Evolutionary conservation across 441 rosid species (phyloP), one percentile per base, ranked within the genome.

Genomic region (Adansonia rubrostipa): DNA sequence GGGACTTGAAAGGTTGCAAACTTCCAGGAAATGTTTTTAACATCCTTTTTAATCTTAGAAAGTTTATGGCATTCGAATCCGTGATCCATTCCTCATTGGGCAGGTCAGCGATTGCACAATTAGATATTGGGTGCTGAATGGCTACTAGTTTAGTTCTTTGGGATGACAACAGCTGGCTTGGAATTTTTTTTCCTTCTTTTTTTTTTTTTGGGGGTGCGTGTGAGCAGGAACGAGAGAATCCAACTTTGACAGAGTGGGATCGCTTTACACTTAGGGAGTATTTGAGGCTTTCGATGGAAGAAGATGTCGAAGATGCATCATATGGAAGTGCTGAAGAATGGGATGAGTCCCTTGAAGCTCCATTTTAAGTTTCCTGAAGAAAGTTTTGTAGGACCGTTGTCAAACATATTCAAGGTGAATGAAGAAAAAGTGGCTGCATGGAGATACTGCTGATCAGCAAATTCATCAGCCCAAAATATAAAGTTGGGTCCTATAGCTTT

Each of bases 291-390:
- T 86, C 90, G 24, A 87, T 87, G 92, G 90, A 87, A 78, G 90
- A 87, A 84, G 93, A 90, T 81, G 93, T 86, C 19, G 91, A 88
- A 62, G 87, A 87, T 77, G 85, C 82, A 76, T 90, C 93, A 42
- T 88, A 88, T 84, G 92, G 92, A 74, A 90, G 92, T 83, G 90
- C 87, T 60, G 92, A 90, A 78, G 87, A 87, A 53, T 90, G 93
- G 93, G 92, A 90, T 82, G 92, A 88, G 80, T 85, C 93, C 19
- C 89, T 88, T 60, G 93, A 85, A 79, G 88, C 92, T 72, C 89
- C 92, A 0, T 90, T 88, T 79, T 88, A 82, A 80, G 61, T 48
- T 77, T 62, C 47, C 6, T 60, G 19, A 71, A 77, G 88, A 78
- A 75, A 79, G 77, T 65, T 75, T 78, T 19, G n/a, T 47, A 20